These are phyloP conservation scores for Coemansia reversa DNA, from an alignment of 192 early-diverging fungal species.

Conservation along the genomic window DNA sequence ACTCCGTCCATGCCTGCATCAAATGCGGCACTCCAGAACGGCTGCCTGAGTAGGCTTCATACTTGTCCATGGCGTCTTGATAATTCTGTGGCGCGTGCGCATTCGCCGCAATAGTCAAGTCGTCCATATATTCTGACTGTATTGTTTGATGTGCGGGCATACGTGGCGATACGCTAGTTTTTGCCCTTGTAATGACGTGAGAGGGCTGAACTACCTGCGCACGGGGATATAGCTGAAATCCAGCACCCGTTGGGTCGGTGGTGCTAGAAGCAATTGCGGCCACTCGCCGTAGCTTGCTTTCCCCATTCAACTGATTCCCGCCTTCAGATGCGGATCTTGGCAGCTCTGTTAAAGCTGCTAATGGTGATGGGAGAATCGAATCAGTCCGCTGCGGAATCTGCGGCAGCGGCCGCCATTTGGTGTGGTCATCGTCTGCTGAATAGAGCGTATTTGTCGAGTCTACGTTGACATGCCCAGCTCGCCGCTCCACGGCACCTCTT, in stretches of 20 bases:
- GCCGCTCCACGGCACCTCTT: slow-evolving; percentile 27
- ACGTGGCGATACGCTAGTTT: background rate
- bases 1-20: slow-evolving; percentile 2
- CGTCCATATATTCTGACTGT: background rate
- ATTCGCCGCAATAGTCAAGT: background rate
- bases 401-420: slow-evolving; percentile 17
- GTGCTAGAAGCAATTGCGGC: background rate
- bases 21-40: background rate
- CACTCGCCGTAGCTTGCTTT: slow-evolving; percentile 2
- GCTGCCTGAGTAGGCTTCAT: background rate
- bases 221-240: slow-evolving; percentile 26
- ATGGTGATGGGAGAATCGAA: background rate
- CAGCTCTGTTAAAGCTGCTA: background rate
- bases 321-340: background rate
- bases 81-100: background rate
- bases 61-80: background rate
- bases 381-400: slow-evolving; percentile 11
- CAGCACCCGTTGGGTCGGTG: slow-evolving; percentile 6
- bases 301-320: background rate
- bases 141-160: background rate
- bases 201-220: slow-evolving; percentile 2
- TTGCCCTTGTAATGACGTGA: background rate
- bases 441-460: background rate
- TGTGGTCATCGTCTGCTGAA: background rate
- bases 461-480: slow-evolving; percentile 16